Evolutionary conservation across 2,329 filamentous ascomycete genomes (phyloP), one percentile per base, ranked within the genome.

Genomic region (Aspergillus quadricinctus): DNA sequence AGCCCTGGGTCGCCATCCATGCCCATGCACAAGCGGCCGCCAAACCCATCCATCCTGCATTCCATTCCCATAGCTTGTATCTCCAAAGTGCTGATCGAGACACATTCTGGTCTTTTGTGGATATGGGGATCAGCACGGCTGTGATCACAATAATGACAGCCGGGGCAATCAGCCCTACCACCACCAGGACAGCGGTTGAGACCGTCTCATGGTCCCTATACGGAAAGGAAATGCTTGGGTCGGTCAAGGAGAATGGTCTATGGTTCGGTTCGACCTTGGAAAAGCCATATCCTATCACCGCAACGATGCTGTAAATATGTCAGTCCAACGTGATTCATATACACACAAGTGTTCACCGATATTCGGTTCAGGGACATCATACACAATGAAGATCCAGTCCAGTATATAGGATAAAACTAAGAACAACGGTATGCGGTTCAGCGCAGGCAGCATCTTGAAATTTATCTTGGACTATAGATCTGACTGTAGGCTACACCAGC

Each of bases 51-150:
- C 88, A 90, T 57, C 90, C 92, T 2, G 85, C 86, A 69, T 97
- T 91, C 71, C 90, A 86, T 72, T 97, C 92, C 92, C 93, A 97
- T 1, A 96, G 72, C 75, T 94, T 96, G 62, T 90, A 83, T 69
- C 83, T 84, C 86, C 90, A 92, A 48, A 92, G 79, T 53, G 90
- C 75, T 3, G 81, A 73, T 61, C 81, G 81, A 1, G 89, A 85
- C 0, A 87, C 86, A 21, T 81, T 80, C 45, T 78, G 79, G 17
- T 83, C 81, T 0, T 88, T 85, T 1, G 86, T 87, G 5, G 83
- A 81, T 3, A 89, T 90, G 1, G 91, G 91, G 0, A 94, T 85
- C 63, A 84, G 57, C 17, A 95, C 73, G 43, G 84, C 84, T 56
- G 93, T 81, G 52, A 91, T 40, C 52, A 88, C 72, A 64, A 96